phyloP scores from a whole-genome alignment of 345 rosid genomes.

The Populus euphratica region DNA sequence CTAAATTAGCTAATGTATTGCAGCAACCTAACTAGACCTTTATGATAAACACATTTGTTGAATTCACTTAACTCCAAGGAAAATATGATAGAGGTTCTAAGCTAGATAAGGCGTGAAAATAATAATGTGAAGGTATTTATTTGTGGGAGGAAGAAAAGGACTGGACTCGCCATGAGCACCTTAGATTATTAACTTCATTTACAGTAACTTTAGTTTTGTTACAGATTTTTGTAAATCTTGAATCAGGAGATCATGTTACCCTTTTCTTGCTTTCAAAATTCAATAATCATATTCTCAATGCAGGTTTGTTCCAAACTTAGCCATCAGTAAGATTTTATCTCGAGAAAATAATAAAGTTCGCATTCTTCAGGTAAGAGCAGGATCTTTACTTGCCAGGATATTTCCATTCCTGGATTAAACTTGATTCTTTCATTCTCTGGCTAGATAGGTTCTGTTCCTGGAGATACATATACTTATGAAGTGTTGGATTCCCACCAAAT shows the following conservation, averaged over 20 bases:
- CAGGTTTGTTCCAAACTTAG: slow-evolving; percentile 96
- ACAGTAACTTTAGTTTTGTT: too few relatives aligned
- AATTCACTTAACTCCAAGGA: too few relatives aligned
- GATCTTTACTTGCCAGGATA: neutral
- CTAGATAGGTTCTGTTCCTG: neutral
- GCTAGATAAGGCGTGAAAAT: neutral
- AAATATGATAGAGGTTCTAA: neutral
- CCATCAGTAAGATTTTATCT: slow-evolving; percentile 81
- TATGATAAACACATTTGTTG: neutral
- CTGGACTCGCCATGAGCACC: neutral
- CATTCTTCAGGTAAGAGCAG: slow-evolving; percentile 70
- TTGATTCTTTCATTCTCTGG: slow-evolving; percentile 2
- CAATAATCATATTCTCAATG: slow-evolving; percentile 4
- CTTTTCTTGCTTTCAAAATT: slow-evolving; percentile 2
- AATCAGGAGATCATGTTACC: neutral
- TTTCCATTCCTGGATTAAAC: neutral
- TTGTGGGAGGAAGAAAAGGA: neutral
- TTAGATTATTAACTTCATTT: too few relatives aligned
- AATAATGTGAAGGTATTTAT: neutral
- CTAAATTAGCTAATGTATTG: neutral
- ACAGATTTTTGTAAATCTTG: neutral
- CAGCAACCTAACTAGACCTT: neutral
- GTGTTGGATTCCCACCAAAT: neutral
- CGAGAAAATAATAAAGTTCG: slow-evolving; percentile 91
- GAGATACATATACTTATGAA: neutral